A percentile compares a stretch with the other conserved stretches of the same genome.
phyloP scores from a whole-genome alignment of 768 basidiomycete species.

The Mycena galopus region DNA sequence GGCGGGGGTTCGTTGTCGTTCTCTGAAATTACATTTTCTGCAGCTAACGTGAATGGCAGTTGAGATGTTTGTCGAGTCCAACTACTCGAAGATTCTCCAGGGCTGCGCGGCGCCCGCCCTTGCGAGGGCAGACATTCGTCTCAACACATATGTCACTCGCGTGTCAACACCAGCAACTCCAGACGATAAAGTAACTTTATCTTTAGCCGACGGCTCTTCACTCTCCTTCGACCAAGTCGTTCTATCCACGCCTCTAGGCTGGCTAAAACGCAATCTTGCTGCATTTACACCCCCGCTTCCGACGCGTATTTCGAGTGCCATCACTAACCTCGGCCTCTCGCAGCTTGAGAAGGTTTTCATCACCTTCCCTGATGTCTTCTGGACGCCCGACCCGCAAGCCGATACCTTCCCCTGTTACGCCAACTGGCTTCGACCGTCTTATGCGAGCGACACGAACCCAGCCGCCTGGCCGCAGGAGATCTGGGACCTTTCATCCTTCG shows the following conservation, averaged over 20 bases:
- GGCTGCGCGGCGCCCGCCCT: conserved; percentile 27
- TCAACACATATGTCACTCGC: conserved; percentile 31
- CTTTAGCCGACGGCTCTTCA: conserved; percentile 32
- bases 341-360: conserved; percentile 40
- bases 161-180: conserved; percentile 27
- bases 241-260: conserved; percentile 36
- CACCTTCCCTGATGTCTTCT: conserved; percentile 37
- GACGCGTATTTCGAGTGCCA: conserved; percentile 29
- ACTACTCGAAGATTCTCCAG: conserved; percentile 35
- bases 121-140: conserved; percentile 27
- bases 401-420: conserved; percentile 35
- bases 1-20: conserved; percentile 34
- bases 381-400: conserved; percentile 33
- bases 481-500: conserved; percentile 38
- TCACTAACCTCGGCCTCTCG: conserved; percentile 37
- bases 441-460: conserved; percentile 38
- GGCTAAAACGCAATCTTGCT: conserved; percentile 35
- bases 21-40: background rate
- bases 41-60: conserved; percentile 22
- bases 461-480: conserved; percentile 38
- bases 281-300: conserved; percentile 34
- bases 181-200: conserved; percentile 27
- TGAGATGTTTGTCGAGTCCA: conserved; percentile 39
- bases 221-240: conserved; percentile 36
- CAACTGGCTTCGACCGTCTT: conserved; percentile 36